These are phyloP conservation scores for Debaryomyces sp. DNA, from an alignment of 1,139 yeast genomes.

Conservation along the genomic window DNA sequence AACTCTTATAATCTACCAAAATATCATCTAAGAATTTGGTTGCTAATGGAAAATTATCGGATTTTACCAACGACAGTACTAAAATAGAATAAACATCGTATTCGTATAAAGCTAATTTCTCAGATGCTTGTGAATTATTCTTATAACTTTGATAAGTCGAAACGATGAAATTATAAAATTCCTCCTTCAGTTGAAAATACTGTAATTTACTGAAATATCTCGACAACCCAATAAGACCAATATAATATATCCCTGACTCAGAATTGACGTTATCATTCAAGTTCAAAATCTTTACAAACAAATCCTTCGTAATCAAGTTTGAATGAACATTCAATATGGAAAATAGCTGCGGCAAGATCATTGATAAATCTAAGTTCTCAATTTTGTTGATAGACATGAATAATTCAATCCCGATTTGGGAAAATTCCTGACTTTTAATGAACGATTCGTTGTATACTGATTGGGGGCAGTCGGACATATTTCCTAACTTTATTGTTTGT, in stretches of 20 bases:
- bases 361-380: constrained; percentile 29
- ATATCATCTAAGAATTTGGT: constrained; percentile 57
- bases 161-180: constrained; percentile 30
- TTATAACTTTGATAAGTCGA: constrained; percentile 30
- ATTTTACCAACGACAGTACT: constrained; percentile 53
- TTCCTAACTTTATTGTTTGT: constrained; percentile 21
- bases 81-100: constrained; percentile 52
- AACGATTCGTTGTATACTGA: constrained; percentile 28
- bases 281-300: constrained; percentile 22
- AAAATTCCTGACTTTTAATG: constrained; percentile 60
- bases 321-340: constrained; percentile 31
- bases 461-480: constrained; percentile 12
- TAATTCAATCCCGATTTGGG: constrained; percentile 64
- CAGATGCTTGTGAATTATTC: constrained; percentile 6
- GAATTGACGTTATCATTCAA: not conserved
- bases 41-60: constrained; percentile 52
- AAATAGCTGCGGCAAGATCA: constrained; percentile 31
- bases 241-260: constrained; percentile 15
- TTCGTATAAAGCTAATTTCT: constrained; percentile 28
- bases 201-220: constrained; percentile 22
- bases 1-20: constrained; percentile 31
- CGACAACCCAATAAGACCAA: constrained; percentile 26
- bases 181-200: constrained; percentile 18
- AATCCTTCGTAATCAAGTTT: constrained; percentile 24
- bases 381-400: constrained; percentile 45